Conservation (phyloP, 108 stramenopile genomes). For the Skeletonema potamos region DNA sequence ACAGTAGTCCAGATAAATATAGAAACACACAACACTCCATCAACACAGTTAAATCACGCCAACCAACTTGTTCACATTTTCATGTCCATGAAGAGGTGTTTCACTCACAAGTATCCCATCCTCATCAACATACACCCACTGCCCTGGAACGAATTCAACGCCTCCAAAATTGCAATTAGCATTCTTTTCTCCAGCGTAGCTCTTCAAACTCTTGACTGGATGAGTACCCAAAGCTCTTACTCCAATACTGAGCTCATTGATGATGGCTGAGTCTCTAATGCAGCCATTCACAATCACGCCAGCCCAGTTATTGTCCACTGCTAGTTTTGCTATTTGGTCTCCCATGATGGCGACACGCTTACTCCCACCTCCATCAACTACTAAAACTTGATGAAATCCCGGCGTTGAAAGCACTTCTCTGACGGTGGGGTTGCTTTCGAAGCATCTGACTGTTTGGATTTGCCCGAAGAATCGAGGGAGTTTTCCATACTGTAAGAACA, state of each 20-base stretch:
- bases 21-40: neutral
- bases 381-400: constrained; percentile 54
- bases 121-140: constrained; percentile 54
- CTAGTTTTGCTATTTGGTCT: constrained; percentile 61
- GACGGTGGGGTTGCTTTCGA: constrained; percentile 71
- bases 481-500: constrained; percentile 58
- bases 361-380: constrained; percentile 71
- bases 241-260: constrained; percentile 54
- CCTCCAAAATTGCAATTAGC: constrained; percentile 46
- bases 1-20: too few relatives aligned
- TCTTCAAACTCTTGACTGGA: constrained; percentile 67
- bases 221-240: constrained; percentile 69
- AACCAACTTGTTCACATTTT: neutral
- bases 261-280: constrained; percentile 73
- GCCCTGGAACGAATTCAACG: constrained; percentile 53
- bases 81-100: constrained; percentile 3
- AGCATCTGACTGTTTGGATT: constrained; percentile 71
- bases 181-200: constrained; percentile 37
- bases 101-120: constrained; percentile 49
- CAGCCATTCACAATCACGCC: constrained; percentile 74
- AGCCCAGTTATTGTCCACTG: constrained; percentile 55
- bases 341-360: constrained; percentile 66
- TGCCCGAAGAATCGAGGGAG: constrained; percentile 50
- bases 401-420: constrained; percentile 46
- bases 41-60: neutral